Conservation (phyloP, 106 monocot species). For the Gastrodia elata region DNA sequence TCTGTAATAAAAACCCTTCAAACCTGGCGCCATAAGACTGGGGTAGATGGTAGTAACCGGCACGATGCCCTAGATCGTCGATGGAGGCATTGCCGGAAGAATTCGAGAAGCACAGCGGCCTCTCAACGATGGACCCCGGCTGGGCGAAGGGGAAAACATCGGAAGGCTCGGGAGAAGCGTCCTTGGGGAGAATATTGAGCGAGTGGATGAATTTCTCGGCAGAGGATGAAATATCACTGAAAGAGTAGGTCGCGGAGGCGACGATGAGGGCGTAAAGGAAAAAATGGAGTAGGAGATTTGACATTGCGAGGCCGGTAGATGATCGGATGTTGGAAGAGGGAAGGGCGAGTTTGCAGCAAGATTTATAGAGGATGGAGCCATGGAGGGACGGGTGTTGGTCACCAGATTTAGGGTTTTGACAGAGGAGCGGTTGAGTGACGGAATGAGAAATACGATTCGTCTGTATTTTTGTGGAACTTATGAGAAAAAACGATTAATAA, state of each 20-base stretch:
- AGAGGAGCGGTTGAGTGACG: neutral
- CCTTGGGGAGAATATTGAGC: conserved; percentile 60
- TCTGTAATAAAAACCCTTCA: no score
- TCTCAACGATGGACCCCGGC: conserved; percentile 33
- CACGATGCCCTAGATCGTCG: conserved; percentile 68
- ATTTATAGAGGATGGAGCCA: neutral
- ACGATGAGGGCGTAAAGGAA: neutral
- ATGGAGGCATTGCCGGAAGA: conserved; percentile 16
- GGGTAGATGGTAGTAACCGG: conserved; percentile 66
- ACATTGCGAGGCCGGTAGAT: neutral
- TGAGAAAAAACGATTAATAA: neutral
- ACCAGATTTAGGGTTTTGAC: neutral
- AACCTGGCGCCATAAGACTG: conserved; percentile 59
- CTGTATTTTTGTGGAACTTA: neutral
- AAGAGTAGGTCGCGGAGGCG: neutral
- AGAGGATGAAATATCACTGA: neutral
- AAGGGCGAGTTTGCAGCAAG: neutral
- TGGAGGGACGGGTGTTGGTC: neutral
- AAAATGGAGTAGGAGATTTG: neutral
- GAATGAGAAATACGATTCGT: neutral
- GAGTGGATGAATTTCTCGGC: conserved; percentile 72
- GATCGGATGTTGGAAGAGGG: neutral
- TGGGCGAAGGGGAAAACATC: neutral
- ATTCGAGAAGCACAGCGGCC: conserved; percentile 23
- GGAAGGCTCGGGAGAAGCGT: conserved; percentile 17